Evolutionary conservation across 2,329 filamentous ascomycete genomes (phyloP).

Genomic region (Penicillium occitanis): DNA sequence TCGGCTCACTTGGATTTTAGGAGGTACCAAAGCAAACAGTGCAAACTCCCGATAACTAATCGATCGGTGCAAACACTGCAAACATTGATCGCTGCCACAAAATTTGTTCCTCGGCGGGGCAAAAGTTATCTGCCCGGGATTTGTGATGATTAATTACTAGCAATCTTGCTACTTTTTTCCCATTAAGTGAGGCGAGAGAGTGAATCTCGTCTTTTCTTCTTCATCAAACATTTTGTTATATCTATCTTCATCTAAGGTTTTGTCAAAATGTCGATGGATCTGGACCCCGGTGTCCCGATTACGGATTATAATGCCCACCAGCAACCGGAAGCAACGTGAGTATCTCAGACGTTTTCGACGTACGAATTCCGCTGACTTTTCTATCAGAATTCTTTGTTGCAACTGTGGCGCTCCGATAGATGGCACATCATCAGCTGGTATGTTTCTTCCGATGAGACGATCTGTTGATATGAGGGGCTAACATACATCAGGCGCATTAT

Average conservation of each 20-base stretch:
- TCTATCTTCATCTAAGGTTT: neutral
- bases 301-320: slow-evolving; percentile 40
- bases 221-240: neutral
- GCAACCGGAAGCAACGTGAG: slow-evolving; percentile 56
- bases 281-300: slow-evolving; percentile 57
- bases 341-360: neutral
- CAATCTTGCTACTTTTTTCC: neutral
- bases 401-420: slow-evolving; percentile 97
- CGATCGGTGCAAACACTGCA: slow-evolving; percentile 20
- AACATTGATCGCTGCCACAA: slow-evolving; percentile 17
- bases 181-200: neutral
- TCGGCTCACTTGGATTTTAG: neutral
- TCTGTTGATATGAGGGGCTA: slow-evolving; percentile 2
- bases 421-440: slow-evolving; percentile 58
- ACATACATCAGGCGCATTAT: slow-evolving; percentile 78
- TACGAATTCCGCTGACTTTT: slow-evolving; percentile 22
- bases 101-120: slow-evolving; percentile 21
- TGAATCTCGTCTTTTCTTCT: neutral
- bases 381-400: slow-evolving; percentile 82
- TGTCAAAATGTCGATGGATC: slow-evolving; percentile 57
- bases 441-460: neutral
- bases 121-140: slow-evolving; percentile 18
- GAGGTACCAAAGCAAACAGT: slow-evolving; percentile 13
- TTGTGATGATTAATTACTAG: slow-evolving; percentile 13
- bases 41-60: slow-evolving; percentile 17